Evolutionary conservation across 306 rosid genomes (phyloP).

Genomic region (Ormosia semicastrata): DNA sequence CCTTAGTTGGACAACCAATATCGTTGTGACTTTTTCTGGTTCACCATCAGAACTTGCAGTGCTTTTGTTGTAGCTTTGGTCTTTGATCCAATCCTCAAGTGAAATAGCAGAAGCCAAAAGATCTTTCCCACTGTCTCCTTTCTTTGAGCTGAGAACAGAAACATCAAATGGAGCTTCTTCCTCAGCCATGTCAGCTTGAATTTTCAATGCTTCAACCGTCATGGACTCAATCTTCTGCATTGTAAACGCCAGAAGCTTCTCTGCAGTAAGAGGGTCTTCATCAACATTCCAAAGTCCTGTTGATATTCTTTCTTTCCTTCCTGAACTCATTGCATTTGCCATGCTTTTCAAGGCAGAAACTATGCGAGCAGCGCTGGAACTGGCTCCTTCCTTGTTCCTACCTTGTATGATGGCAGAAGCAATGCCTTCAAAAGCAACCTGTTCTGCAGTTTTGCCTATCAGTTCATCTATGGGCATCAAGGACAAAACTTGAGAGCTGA

Average conservation of each 20-base stretch:
- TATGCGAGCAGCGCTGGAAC: slow-evolving; percentile 80
- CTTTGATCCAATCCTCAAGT: slow-evolving; percentile 68
- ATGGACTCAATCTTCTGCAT: slow-evolving; percentile 80
- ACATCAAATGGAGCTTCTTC: slow-evolving; percentile 94
- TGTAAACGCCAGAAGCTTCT: slow-evolving; percentile 63
- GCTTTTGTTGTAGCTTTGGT: slow-evolving; percentile 27
- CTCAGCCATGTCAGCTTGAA: slow-evolving; percentile 81
- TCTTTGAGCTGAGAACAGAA: slow-evolving; percentile 49
- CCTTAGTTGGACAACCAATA: slow-evolving; percentile 66
- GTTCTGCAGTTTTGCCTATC: slow-evolving; percentile 89
- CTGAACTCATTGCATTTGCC: slow-evolving; percentile 62
- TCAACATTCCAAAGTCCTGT: slow-evolving; percentile 85
- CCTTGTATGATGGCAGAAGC: slow-evolving; percentile 89
- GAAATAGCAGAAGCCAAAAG: slow-evolving; percentile 58
- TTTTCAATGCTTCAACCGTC: slow-evolving; percentile 75
- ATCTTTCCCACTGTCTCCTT: slow-evolving; percentile 40
- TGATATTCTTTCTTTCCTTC: slow-evolving; percentile 74
- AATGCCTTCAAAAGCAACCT: slow-evolving; percentile 93
- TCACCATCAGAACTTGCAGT: slow-evolving; percentile 21
- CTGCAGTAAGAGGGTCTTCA: slow-evolving; percentile 56
- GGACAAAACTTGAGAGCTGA: slow-evolving; percentile 53
- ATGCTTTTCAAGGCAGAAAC: slow-evolving; percentile 63
- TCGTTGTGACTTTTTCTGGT: slow-evolving; percentile 42
- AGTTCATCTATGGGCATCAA: slow-evolving; percentile 81
- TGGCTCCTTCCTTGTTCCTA: slow-evolving; percentile 88